Evolutionary conservation across 495 filamentous ascomycete genomes (phyloP).

Genomic region (Talaromyces liani): DNA sequence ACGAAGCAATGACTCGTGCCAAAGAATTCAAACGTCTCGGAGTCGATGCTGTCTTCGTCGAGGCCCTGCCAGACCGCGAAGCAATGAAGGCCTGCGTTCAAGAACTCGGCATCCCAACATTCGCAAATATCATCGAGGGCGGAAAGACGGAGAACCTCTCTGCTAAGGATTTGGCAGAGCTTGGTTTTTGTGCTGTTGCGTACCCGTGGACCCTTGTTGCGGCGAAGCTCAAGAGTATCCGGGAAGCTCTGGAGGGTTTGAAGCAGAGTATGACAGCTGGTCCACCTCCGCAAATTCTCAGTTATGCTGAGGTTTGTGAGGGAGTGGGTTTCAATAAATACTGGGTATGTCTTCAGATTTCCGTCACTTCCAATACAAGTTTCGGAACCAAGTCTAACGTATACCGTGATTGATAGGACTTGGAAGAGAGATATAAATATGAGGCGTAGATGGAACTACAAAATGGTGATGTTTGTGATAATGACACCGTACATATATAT

Average conservation of each 20-base stretch:
- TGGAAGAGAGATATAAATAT: slow-evolving; percentile 9
- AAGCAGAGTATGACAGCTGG: slow-evolving; percentile 24
- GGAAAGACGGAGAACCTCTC: slow-evolving; percentile 35
- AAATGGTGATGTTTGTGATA: neutral
- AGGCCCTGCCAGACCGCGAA: slow-evolving; percentile 32
- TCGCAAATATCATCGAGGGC: slow-evolving; percentile 40
- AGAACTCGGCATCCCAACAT: slow-evolving; percentile 27
- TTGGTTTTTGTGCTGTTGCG: slow-evolving; percentile 31
- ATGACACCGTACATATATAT: too few species aligned
- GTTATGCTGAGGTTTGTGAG: slow-evolving; percentile 29
- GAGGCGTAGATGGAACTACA: neutral
- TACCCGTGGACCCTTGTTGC: slow-evolving; percentile 38
- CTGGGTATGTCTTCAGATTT: slow-evolving; percentile 22
- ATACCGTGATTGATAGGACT: neutral
- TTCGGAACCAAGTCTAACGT: neutral
- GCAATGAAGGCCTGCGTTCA: slow-evolving; percentile 26
- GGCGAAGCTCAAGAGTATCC: slow-evolving; percentile 29
- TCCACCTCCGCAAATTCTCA: slow-evolving; percentile 24
- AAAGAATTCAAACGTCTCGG: slow-evolving; percentile 31
- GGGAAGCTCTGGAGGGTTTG: slow-evolving; percentile 28
- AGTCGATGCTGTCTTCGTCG: slow-evolving; percentile 32
- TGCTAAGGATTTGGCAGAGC: slow-evolving; percentile 25
- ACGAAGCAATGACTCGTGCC: slow-evolving; percentile 28
- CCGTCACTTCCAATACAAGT: neutral
- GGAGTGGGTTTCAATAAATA: slow-evolving; percentile 36